Evolutionary conservation across 1,284 basidiomycete genomes (phyloP).

Genomic region (Leccinum pallidistipes): DNA sequence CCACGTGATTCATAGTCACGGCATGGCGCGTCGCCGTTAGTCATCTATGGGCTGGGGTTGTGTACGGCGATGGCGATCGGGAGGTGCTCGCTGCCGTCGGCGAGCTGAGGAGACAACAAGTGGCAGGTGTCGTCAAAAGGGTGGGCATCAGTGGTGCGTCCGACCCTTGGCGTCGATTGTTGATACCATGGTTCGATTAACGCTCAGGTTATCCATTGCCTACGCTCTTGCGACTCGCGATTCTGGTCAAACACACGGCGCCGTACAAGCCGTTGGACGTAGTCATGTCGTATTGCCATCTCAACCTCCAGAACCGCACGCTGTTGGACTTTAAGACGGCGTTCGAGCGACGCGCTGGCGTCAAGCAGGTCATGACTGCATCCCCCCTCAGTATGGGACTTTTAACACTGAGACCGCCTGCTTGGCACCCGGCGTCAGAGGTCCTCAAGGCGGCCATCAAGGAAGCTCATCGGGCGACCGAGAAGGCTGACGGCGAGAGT

Average conservation of each 20-base stretch:
- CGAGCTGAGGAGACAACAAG: slow-evolving; percentile 74
- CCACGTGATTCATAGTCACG: too few species aligned
- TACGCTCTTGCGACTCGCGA: too few species aligned
- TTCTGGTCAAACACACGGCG: too few species aligned
- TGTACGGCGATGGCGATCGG: slow-evolving; percentile 80
- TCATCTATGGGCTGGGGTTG: slow-evolving; percentile 57
- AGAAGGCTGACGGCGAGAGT: slow-evolving; percentile 32
- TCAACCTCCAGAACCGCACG: too few species aligned
- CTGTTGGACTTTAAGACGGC: too few species aligned
- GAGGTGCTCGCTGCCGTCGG: slow-evolving; percentile 73
- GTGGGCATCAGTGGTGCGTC: slow-evolving; percentile 84
- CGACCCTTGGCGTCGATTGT: neutral
- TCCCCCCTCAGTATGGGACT: slow-evolving; percentile 94
- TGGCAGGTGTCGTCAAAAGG: slow-evolving; percentile 73
- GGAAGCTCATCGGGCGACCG: slow-evolving; percentile 5
- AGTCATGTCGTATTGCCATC: too few species aligned
- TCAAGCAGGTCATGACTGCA: slow-evolving; percentile 54
- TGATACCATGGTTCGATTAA: too few species aligned
- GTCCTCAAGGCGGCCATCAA: slow-evolving; percentile 47
- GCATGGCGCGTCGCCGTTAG: too few species aligned
- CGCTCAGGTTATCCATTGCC: too few species aligned
- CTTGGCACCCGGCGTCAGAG: slow-evolving; percentile 85
- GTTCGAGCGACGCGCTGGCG: too few species aligned
- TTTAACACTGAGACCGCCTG: slow-evolving; percentile 66
- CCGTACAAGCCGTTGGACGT: too few species aligned